Base-by-base conservation (phyloP, 2,329 filamentous ascomycete species). In the Colletotrichum incanum region DNA sequence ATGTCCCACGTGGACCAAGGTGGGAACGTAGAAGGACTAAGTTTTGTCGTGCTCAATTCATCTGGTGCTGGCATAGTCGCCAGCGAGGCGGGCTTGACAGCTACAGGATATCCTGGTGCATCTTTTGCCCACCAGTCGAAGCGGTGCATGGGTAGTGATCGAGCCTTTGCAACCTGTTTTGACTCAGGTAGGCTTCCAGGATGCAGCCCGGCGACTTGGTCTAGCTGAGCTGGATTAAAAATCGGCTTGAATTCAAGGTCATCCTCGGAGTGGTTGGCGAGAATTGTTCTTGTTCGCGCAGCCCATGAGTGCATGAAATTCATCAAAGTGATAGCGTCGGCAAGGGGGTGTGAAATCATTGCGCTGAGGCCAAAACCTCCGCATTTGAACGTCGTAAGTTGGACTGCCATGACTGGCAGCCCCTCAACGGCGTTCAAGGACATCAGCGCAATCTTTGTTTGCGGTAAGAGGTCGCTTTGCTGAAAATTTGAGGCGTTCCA, bases 101-200 rank as follows among this genome's bases (percentile, higher is more conserved):
- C 80, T 2, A 65, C n/a, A 1, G 77, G 78, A 34, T 78, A 82
- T 1, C 80, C 77, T 0, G 79, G 79, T 0, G 77, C 80, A 0
- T 77, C 74, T 7, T 65, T 75, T 37, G 77, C 78, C 84, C 84
- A 88, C 83, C 85, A 87, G 77, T 87, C 84, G 68, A 82, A 87
- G 8, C 86, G 81, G 73, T 87, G 82, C 65, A 84, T 77, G 1
- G 86, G 85, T 6, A 88, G 75, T 2, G 75, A 74, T 9, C 82
- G 77, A 5, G 83, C 83, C 37, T 73, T 76, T 0, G 75, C 70
- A 26, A 80, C 61, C 7, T 77, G 74, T 6, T 78, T 73, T 3
- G 78, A 68, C n/a, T 80, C 75, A 0, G 80, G 75, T 5, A 41
- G 7, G 1, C 50, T 39, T 9, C 75, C 75, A 1, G 74, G 58